A percentile compares a stretch with the other conserved stretches of the same genome.
These are phyloP conservation scores for Cladophialophora carrionii DNA, from an alignment of 2,329 filamentous ascomycete genomes.

Conservation along the genomic window DNA sequence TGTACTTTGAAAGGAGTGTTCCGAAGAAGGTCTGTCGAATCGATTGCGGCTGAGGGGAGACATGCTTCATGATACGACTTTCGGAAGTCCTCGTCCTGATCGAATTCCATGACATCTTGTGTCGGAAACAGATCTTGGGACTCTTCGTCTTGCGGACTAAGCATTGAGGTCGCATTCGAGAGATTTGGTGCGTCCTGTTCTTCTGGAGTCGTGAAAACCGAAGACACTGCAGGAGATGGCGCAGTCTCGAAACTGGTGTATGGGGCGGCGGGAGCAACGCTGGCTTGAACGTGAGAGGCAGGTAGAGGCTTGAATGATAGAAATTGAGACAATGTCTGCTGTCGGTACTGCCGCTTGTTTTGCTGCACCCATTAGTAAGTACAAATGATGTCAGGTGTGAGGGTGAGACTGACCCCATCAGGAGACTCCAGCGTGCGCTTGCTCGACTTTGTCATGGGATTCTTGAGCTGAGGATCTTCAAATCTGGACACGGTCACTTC, in stretches of 20 bases:
- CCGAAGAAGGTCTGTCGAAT: conserved; percentile 38
- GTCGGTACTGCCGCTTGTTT: conserved; percentile 22
- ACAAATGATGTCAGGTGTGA: not conserved
- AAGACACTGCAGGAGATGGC: conserved; percentile 18
- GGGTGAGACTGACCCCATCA: conserved; percentile 16
- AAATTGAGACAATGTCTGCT: conserved; percentile 21
- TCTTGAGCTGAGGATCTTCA: conserved; percentile 26
- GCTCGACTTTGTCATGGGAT: conserved; percentile 15
- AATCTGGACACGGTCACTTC: not conserved
- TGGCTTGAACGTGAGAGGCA: not conserved
- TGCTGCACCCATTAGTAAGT: conserved; percentile 19
- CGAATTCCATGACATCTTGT: conserved; percentile 24
- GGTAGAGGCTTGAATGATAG: not conserved
- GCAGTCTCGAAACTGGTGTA: conserved; percentile 24
- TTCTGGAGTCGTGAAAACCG: conserved; percentile 24
- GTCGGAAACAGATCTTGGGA: conserved; percentile 32
- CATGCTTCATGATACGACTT: conserved; percentile 22
- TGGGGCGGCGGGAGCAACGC: not conserved
- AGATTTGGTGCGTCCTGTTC: not conserved
- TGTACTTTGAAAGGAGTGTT: conserved; percentile 47
- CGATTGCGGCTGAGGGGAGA: not conserved
- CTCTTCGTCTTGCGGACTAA: conserved; percentile 13
- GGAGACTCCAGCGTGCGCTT: conserved; percentile 25
- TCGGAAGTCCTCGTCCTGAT: conserved; percentile 28
- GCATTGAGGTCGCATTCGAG: conserved; percentile 26